phyloP scores from a whole-genome alignment of 2,329 filamentous ascomycete genomes.

The Paraphoma sp. region DNA sequence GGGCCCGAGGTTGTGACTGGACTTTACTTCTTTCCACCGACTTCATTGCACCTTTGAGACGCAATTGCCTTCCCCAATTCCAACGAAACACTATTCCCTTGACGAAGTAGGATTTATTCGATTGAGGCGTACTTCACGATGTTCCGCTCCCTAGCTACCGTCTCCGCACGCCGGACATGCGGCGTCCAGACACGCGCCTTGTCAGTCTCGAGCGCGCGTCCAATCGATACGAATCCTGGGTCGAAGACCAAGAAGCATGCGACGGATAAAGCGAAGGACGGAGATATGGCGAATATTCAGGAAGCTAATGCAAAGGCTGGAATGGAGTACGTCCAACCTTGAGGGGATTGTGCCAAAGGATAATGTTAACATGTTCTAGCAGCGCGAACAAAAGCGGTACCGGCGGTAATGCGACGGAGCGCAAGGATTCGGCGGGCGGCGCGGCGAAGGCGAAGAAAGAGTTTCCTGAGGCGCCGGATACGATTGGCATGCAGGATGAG shows the following conservation, averaged over 20 bases:
- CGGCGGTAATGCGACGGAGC: constrained; percentile 51
- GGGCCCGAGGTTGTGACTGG: background rate
- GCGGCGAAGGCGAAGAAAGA: constrained; percentile 54
- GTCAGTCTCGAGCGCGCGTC: constrained; percentile 21
- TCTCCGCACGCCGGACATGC: constrained; percentile 10
- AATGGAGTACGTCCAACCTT: constrained; percentile 39
- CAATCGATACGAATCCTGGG: constrained; percentile 23
- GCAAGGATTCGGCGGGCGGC: constrained; percentile 46
- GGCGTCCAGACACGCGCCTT: constrained; percentile 17
- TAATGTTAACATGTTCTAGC: constrained; percentile 4
- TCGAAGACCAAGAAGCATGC: constrained; percentile 37
- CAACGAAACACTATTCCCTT: background rate
- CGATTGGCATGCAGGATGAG: constrained; percentile 60
- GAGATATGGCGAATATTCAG: constrained; percentile 45
- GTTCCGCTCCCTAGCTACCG: constrained; percentile 17
- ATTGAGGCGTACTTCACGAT: constrained; percentile 3
- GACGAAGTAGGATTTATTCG: background rate
- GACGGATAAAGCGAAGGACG: constrained; percentile 37
- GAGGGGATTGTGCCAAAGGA: too few species aligned
- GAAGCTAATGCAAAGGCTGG: constrained; percentile 36
- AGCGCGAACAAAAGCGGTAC: constrained; percentile 34
- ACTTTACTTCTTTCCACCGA: background rate
- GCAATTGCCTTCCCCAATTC: background rate
- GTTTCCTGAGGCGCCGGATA: constrained; percentile 55
- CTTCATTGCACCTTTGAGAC: background rate